A percentile compares a stretch with the other conserved stretches of the same genome.
Conservation (phyloP, 768 basidiomycete species). For the Phlebiopsis gigantea region DNA sequence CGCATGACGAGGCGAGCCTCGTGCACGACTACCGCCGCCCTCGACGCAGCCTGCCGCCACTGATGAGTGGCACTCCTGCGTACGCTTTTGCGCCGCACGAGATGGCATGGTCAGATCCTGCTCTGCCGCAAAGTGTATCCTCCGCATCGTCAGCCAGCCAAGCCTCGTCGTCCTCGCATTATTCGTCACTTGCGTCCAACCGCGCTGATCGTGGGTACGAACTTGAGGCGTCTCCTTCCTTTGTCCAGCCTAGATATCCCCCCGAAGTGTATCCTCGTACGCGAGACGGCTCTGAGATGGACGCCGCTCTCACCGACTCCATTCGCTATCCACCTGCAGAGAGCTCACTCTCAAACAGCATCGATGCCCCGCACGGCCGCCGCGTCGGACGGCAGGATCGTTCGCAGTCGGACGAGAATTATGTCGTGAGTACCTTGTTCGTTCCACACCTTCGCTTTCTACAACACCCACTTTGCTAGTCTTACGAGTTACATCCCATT, state of each 20-base stretch:
- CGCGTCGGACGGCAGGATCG: neutral
- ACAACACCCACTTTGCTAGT: neutral
- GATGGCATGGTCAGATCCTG: neutral
- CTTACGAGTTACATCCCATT: neutral
- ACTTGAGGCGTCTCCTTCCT: neutral
- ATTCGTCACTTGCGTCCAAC: neutral
- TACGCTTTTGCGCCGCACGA: neutral
- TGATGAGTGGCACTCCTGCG: neutral
- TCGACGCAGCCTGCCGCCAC: neutral
- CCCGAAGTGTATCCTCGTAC: neutral
- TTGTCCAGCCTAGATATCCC: neutral
- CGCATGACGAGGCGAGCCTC: neutral
- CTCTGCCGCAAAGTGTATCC: neutral
- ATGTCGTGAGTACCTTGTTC: neutral
- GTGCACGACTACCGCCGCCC: neutral
- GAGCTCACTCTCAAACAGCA: neutral
- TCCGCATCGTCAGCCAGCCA: neutral
- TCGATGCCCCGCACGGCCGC: neutral
- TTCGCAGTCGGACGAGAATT: neutral
- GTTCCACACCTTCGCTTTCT: neutral
- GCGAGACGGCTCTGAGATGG: neutral
- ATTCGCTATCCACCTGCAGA: neutral
- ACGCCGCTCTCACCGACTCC: neutral
- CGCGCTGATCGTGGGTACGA: slow-evolving; percentile 1
- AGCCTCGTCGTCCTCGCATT: neutral